phyloP scores from a whole-genome alignment of 2,329 filamentous ascomycete species.

The Cladophialophora chaetospira region DNA sequence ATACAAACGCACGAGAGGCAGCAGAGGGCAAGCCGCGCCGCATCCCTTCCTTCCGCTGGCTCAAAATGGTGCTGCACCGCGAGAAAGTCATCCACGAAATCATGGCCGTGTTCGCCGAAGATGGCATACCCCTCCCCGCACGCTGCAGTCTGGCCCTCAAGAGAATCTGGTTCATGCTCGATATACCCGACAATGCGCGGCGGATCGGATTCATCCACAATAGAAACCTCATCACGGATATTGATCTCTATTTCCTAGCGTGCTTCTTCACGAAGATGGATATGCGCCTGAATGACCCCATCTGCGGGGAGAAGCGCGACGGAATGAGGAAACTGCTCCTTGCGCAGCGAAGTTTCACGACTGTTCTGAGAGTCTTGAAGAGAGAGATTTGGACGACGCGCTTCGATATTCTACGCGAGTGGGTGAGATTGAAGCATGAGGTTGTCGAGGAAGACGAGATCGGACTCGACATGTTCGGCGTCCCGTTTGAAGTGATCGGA shows the following conservation, averaged over 20 bases:
- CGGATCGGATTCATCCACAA: conserved; percentile 60
- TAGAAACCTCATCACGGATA: conserved; percentile 56
- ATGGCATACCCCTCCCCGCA: conserved; percentile 59
- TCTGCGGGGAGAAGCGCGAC: conserved; percentile 52
- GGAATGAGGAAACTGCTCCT: conserved; percentile 61
- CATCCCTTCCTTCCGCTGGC: conserved; percentile 67
- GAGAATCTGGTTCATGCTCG: conserved; percentile 74
- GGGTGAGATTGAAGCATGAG: neutral
- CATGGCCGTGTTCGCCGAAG: conserved; percentile 59
- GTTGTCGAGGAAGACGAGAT: conserved; percentile 27
- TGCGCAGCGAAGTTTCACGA: conserved; percentile 59
- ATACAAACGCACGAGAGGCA: conserved; percentile 42
- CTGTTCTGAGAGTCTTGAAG: conserved; percentile 62
- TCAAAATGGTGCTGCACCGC: conserved; percentile 65
- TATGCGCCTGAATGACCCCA: conserved; percentile 68
- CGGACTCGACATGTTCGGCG: conserved; percentile 45
- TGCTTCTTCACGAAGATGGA: conserved; percentile 72
- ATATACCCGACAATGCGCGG: conserved; percentile 59
- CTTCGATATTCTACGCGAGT: conserved; percentile 56
- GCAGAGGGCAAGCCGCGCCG: conserved; percentile 44
- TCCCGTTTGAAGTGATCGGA: conserved; percentile 58
- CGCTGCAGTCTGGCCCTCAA: conserved; percentile 54
- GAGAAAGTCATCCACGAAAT: conserved; percentile 63
- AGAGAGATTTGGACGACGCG: conserved; percentile 54
- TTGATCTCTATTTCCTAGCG: conserved; percentile 63